Evolutionary conservation across 352 stramenopile genomes (phyloP).

Genomic region (Phytophthora hybrid): DNA sequence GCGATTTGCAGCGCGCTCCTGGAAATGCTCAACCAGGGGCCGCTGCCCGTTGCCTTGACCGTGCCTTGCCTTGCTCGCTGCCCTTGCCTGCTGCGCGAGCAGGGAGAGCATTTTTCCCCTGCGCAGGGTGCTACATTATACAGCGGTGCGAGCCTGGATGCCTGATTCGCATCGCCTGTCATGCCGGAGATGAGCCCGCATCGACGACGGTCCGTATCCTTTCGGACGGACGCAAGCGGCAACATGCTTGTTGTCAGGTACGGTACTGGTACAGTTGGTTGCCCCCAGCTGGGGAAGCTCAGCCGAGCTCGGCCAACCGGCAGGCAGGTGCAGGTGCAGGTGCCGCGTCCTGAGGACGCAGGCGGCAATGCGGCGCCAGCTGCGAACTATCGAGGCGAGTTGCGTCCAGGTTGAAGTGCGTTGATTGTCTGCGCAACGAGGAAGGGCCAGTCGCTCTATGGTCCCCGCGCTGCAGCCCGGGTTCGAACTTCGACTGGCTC

Average conservation of each 20-base stretch:
- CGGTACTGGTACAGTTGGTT: not conserved
- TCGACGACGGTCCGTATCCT: slow-evolving; percentile 19
- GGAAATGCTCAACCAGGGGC: slow-evolving; percentile 6
- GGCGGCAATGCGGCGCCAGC: not conserved
- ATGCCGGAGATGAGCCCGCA: slow-evolving; percentile 5
- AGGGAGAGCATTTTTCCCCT: not conserved
- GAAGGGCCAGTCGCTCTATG: not conserved
- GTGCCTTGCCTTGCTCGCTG: not conserved
- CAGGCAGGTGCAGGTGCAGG: not conserved
- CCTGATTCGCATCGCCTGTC: slow-evolving; percentile 5
- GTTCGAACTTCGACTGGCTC: not conserved
- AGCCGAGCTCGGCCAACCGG: not conserved
- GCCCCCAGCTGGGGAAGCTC: not conserved
- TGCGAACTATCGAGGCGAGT: not conserved
- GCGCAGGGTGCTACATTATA: not conserved
- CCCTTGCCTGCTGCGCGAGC: not conserved
- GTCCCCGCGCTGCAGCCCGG: not conserved
- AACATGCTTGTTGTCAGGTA: not conserved
- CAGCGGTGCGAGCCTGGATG: not conserved
- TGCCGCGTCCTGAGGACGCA: not conserved
- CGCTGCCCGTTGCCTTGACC: not conserved
- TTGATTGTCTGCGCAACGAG: not conserved
- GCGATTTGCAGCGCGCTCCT: slow-evolving; percentile 6
- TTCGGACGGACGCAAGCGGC: slow-evolving; percentile 1
- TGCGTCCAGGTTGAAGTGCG: not conserved